A percentile compares a stretch with the other conserved stretches of the same genome.
These are phyloP conservation scores for Vaccinium vitisidaea DNA, from an alignment of 148 eudicot genomes.

Conservation along the genomic window DNA sequence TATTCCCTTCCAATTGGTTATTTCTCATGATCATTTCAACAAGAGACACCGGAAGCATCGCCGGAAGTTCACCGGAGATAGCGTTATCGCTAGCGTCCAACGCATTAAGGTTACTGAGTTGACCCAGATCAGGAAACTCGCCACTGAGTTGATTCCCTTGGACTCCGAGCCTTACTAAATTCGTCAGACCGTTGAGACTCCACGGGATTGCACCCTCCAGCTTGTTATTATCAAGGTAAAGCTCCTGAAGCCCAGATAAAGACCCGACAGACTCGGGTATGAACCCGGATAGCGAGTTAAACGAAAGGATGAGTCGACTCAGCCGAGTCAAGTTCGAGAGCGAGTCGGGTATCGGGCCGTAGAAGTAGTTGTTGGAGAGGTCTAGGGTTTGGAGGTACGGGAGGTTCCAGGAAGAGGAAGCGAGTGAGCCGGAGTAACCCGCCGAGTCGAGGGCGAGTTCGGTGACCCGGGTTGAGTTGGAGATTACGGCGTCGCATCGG, in stretches of 20 bases:
- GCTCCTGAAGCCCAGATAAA: conserved; percentile 48
- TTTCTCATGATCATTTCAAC: conserved; percentile 53
- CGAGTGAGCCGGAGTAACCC: conserved; percentile 45
- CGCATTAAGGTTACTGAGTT: conserved; percentile 36
- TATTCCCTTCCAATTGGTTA: conserved; percentile 44
- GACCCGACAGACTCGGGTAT: conserved; percentile 56
- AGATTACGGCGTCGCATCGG: conserved; percentile 42
- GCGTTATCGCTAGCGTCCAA: conserved; percentile 61
- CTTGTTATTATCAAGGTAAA: conserved; percentile 51
- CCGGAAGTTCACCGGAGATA: conserved; percentile 55
- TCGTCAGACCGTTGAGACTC: conserved; percentile 36
- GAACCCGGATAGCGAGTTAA: conserved; percentile 55
- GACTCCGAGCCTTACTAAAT: conserved; percentile 52
- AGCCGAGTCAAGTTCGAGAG: conserved; percentile 50
- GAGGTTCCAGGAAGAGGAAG: conserved; percentile 30
- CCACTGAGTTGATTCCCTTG: conserved; percentile 57
- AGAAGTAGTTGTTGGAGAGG: conserved; percentile 48
- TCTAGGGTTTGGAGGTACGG: conserved; percentile 47
- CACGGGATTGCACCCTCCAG: conserved; percentile 49
- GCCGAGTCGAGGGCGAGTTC: conserved; percentile 56
- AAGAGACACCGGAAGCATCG: conserved; percentile 41
- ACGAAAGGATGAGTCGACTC: conserved; percentile 42
- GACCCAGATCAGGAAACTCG: conserved; percentile 64
- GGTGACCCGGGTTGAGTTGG: conserved; percentile 35
- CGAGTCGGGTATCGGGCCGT: conserved; percentile 66